Conservation (phyloP, 2,329 filamentous ascomycete genomes). For the Talaromyces pinophilus region DNA sequence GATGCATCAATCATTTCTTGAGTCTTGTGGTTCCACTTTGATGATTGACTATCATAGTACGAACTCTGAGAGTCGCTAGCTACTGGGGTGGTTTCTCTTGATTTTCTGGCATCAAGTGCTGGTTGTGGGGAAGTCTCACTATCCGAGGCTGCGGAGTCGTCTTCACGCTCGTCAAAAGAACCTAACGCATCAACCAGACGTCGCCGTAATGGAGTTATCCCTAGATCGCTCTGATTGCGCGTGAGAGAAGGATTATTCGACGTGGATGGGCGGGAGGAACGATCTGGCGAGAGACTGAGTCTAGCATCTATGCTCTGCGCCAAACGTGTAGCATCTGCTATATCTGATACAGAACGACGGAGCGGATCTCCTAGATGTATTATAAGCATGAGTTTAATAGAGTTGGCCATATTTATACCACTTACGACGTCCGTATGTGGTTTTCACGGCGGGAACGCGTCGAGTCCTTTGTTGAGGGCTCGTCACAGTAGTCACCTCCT, state of each 20-base stretch:
- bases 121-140: constrained; percentile 13
- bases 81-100: constrained; percentile 19
- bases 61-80: constrained; percentile 5
- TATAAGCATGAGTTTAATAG: background rate
- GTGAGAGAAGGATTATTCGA: background rate
- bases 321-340: background rate
- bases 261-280: background rate
- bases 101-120: background rate
- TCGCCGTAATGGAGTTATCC: constrained; percentile 31
- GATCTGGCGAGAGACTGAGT: constrained; percentile 13
- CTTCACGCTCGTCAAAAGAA: constrained; percentile 22
- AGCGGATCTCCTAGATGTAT: background rate
- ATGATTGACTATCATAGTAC: constrained; percentile 9
- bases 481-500: background rate
- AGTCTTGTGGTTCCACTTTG: background rate
- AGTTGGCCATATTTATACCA: background rate
- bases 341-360: constrained; percentile 13
- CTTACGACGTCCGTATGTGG: constrained; percentile 12
- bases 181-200: constrained; percentile 40
- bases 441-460: background rate
- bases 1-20: constrained; percentile 20
- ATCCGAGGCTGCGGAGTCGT: constrained; percentile 14
- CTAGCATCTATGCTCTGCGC: constrained; percentile 7
- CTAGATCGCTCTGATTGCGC: background rate
- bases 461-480: background rate